phyloP scores from a whole-genome alignment of 2,329 filamentous ascomycete genomes.

The Pseudogymnoascus sp. region DNA sequence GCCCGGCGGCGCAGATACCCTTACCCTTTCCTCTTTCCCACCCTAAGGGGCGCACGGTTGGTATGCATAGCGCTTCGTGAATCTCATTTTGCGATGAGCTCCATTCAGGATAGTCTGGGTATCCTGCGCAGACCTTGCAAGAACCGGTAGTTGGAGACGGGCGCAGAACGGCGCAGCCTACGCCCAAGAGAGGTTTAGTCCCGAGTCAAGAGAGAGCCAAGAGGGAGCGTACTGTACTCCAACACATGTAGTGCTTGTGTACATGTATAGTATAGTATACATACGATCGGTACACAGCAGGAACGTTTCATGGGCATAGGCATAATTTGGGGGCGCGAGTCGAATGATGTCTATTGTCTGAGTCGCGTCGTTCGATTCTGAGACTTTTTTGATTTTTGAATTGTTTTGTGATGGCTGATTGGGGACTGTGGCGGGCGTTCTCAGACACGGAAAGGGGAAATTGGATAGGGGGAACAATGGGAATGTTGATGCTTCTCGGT shows the following conservation, averaged over 20 bases:
- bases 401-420: background rate
- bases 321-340: background rate
- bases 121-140: constrained; percentile 1
- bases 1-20: background rate
- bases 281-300: background rate
- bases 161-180: background rate
- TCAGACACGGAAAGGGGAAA: constrained; percentile 7
- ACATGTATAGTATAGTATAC: background rate
- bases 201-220: background rate
- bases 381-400: background rate
- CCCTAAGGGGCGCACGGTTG: constrained; percentile 1
- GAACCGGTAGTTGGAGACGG: constrained; percentile 6
- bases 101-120: constrained; percentile 6
- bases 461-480: constrained; percentile 6
- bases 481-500: background rate
- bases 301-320: constrained; percentile 1
- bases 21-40: background rate
- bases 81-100: background rate
- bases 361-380: background rate
- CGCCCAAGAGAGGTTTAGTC: background rate
- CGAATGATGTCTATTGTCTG: background rate
- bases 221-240: no score
- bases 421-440: background rate
- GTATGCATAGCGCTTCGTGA: background rate
- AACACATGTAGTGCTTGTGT: background rate